A percentile compares a stretch with the other conserved stretches of the same genome.
These are phyloP conservation scores for Termitomyces sp. DNA, from an alignment of 768 basidiomycete genomes.

Conservation along the genomic window DNA sequence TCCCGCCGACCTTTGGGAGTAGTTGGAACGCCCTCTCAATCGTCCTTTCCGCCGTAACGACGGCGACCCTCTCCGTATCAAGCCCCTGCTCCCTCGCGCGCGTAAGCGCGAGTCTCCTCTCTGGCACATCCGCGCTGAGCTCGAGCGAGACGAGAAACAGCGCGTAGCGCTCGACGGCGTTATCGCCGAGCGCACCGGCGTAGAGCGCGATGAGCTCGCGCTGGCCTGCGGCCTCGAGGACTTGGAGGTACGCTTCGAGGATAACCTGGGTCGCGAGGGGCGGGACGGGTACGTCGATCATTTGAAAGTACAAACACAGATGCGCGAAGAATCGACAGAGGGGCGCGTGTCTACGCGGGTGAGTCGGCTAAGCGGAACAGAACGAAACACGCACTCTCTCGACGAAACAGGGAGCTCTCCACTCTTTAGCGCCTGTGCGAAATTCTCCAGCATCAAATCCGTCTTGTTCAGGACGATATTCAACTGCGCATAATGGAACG, in stretches of 20 bases:
- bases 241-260: slow-evolving; percentile 83
- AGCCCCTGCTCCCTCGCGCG: slow-evolving; percentile 83
- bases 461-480: slow-evolving; percentile 74
- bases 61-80: slow-evolving; percentile 76
- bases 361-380: neutral
- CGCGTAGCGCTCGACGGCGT: slow-evolving; percentile 90
- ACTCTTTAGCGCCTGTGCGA: slow-evolving; percentile 53
- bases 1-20: no score
- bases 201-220: slow-evolving; percentile 91
- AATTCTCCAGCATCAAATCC: slow-evolving; percentile 62
- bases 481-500: slow-evolving; percentile 81
- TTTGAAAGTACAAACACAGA: slow-evolving; percentile 81
- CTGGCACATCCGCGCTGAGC: slow-evolving; percentile 55
- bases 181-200: slow-evolving; percentile 84
- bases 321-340: slow-evolving; percentile 93
- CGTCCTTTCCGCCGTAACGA: slow-evolving; percentile 74
- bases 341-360: slow-evolving; percentile 49
- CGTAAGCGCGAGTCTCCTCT: slow-evolving; percentile 66
- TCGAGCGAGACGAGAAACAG: slow-evolving; percentile 81
- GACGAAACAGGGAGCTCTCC: slow-evolving; percentile 45
- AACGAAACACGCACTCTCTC: slow-evolving; percentile 46
- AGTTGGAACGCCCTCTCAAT: slow-evolving; percentile 71
- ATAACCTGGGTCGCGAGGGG: slow-evolving; percentile 76
- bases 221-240: slow-evolving; percentile 83
- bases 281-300: slow-evolving; percentile 74